Evolutionary conservation across 331 rosid genomes (phyloP).

Genomic region (Quercus phellos): DNA sequence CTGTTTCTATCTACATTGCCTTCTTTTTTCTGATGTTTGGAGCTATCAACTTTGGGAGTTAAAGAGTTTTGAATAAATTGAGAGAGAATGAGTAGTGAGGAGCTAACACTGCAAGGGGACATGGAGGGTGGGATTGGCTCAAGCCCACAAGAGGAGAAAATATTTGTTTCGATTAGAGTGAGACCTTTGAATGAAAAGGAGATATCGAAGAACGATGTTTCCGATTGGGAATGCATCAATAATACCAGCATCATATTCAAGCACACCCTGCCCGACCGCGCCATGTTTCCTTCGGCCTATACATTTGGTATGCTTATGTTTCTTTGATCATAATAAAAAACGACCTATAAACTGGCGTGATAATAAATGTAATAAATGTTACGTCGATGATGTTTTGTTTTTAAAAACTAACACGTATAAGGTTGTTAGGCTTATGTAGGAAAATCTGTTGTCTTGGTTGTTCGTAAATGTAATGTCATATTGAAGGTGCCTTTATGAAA

Average conservation of each 20-base stretch:
- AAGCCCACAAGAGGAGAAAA: slow-evolving; percentile 41
- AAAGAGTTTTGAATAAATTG: neutral
- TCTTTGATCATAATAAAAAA: neutral
- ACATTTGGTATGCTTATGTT: slow-evolving; percentile 42
- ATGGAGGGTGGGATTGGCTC: slow-evolving; percentile 4
- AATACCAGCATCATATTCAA: slow-evolving; percentile 40
- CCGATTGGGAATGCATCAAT: slow-evolving; percentile 54
- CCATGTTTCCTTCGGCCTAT: slow-evolving; percentile 39
- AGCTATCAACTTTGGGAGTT: too few relatives aligned
- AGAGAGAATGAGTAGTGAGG: slow-evolving; percentile 15
- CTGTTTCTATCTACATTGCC: neutral
- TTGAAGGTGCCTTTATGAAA: neutral
- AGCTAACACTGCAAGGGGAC: slow-evolving; percentile 7
- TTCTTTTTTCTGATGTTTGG: neutral
- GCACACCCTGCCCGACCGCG: slow-evolving; percentile 35
- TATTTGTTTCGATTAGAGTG: slow-evolving; percentile 63
- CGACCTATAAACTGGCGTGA: too few relatives aligned
- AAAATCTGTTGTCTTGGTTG: neutral
- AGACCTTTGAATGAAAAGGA: slow-evolving; percentile 71
- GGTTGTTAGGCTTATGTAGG: too few relatives aligned
- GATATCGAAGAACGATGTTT: slow-evolving; percentile 32
- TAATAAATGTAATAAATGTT: too few relatives aligned
- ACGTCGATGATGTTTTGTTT: too few relatives aligned
- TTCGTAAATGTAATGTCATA: neutral
- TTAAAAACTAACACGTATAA: too few relatives aligned